phyloP scores from a whole-genome alignment of 768 basidiomycete species.

The Polyporus arcularius region DNA sequence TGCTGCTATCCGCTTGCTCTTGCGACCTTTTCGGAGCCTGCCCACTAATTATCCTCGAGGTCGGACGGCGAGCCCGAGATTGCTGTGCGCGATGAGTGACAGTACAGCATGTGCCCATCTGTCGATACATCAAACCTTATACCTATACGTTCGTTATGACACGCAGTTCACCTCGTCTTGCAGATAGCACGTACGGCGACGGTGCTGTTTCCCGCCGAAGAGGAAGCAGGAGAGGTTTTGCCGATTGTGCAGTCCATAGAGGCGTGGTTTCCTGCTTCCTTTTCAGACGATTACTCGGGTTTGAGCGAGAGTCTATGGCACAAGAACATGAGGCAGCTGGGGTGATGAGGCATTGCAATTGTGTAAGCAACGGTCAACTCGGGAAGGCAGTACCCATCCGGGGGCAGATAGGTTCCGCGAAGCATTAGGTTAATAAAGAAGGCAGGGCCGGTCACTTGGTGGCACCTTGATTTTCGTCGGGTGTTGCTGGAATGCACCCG shows the following conservation, averaged over 20 bases:
- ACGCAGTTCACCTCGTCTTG: not conserved
- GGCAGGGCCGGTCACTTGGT: slow-evolving; percentile 12
- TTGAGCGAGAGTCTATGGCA: not conserved
- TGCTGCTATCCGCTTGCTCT: not conserved
- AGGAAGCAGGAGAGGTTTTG: not conserved
- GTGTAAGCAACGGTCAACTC: slow-evolving; percentile 13
- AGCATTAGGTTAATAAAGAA: slow-evolving; percentile 18
- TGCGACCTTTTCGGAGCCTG: not conserved
- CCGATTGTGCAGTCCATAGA: not conserved
- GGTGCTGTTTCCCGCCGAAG: not conserved
- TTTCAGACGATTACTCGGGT: not conserved
- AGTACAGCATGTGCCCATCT: not conserved
- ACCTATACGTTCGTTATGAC: not conserved
- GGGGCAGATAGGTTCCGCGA: slow-evolving; percentile 17
- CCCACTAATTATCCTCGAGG: not conserved
- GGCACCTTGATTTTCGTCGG: slow-evolving; percentile 5
- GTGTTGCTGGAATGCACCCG: slow-evolving; percentile 7
- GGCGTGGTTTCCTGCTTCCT: not conserved
- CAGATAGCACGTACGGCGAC: not conserved
- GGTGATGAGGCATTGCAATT: slow-evolving; percentile 1
- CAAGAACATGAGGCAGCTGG: not conserved
- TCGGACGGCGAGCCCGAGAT: slow-evolving; percentile 12
- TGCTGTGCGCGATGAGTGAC: slow-evolving; percentile 7
- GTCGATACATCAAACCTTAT: not conserved
- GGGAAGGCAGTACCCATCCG: slow-evolving; percentile 11